These are phyloP conservation scores for Sporothrix protearum DNA, from an alignment of 2,329 filamentous ascomycete genomes.

Conservation along the genomic window DNA sequence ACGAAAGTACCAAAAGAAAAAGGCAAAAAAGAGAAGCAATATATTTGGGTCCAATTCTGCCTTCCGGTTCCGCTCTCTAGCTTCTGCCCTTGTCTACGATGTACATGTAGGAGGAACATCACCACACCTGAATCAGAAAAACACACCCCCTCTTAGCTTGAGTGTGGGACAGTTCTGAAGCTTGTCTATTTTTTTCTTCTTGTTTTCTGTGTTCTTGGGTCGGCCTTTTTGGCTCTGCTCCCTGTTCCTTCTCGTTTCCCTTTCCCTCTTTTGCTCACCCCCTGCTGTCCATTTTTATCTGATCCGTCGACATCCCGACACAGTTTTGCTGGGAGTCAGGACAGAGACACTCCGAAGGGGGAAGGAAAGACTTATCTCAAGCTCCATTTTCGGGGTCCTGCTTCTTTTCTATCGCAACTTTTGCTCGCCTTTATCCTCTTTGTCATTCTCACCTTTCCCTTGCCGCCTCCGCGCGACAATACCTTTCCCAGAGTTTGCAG, in stretches of 20 bases:
- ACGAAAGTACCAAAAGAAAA: background rate
- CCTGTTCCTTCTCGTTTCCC: background rate
- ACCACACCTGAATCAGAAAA: background rate
- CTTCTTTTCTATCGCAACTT: background rate
- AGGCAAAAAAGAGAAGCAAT: background rate
- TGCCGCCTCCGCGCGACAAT: background rate
- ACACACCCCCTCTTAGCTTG: background rate
- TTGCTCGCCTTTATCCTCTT: background rate
- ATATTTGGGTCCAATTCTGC: background rate
- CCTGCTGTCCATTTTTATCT: slow-evolving; percentile 15
- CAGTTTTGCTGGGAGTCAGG: background rate
- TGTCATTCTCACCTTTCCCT: background rate
- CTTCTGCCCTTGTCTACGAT: background rate
- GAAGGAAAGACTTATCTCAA: background rate
- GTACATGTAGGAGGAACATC: background rate
- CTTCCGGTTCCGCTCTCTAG: slow-evolving; percentile 24
- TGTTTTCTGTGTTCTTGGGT: background rate
- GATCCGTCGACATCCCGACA: slow-evolving; percentile 18
- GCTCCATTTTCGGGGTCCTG: background rate
- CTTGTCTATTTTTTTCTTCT: background rate
- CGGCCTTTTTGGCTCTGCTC: background rate
- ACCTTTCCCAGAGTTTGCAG: background rate
- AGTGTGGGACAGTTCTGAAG: background rate
- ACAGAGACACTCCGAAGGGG: background rate
- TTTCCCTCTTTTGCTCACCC: background rate